A percentile compares a stretch with the other conserved stretches of the same genome.
phyloP scores from a whole-genome alignment of 116 monocot species.

The Cymodocea nodosa region DNA sequence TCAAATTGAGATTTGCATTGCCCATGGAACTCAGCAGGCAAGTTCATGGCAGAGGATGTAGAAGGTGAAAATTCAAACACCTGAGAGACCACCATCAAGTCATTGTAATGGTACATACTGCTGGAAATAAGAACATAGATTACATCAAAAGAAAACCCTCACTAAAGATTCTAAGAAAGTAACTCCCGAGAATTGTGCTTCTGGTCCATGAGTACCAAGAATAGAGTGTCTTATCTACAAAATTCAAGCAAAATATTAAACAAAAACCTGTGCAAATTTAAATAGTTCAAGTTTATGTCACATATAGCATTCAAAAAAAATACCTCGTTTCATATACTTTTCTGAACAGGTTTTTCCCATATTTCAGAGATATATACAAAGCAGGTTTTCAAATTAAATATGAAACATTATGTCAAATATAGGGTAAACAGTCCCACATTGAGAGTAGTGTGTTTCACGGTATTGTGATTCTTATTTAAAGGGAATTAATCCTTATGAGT shows the following conservation, averaged over 20 bases:
- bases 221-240: constrained; percentile 69
- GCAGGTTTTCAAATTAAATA: too few relatives aligned
- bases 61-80: constrained; percentile 84
- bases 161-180: constrained; percentile 86
- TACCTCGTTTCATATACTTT: too few relatives aligned
- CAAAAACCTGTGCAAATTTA: too few relatives aligned
- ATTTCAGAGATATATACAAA: too few relatives aligned
- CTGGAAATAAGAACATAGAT: too few relatives aligned
- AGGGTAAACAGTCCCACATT: not conserved
- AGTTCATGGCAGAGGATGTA: constrained; percentile 72
- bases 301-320: too few relatives aligned
- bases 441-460: too few relatives aligned
- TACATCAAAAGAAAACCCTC: constrained; percentile 7
- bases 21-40: constrained; percentile 77
- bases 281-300: too few relatives aligned
- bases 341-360: too few relatives aligned
- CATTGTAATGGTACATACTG: not conserved
- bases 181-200: constrained; percentile 54
- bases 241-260: not conserved
- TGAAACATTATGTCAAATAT: not conserved
- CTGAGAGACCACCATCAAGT: constrained; percentile 21
- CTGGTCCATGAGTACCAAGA: constrained; percentile 51
- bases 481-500: too few relatives aligned
- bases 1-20: constrained; percentile 63
- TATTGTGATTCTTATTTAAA: too few relatives aligned